A percentile compares a stretch with the other conserved stretches of the same genome.
phyloP scores from a whole-genome alignment of 73 alveolate genomes.

The Symbiodinium pilosum region DNA sequence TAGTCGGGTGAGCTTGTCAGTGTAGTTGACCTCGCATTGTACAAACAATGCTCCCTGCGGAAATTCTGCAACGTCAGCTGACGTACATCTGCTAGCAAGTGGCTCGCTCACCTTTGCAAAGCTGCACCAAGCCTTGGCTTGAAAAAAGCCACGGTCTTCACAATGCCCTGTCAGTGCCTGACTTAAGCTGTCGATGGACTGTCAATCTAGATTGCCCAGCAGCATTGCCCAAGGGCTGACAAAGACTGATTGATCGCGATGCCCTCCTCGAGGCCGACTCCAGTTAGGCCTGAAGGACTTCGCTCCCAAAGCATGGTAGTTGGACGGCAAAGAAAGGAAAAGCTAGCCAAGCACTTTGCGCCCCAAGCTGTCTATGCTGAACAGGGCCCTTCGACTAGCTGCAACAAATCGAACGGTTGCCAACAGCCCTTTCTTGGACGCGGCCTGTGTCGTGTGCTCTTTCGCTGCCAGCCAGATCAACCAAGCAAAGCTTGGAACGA shows the following conservation, averaged over 20 bases:
- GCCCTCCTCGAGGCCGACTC: slow-evolving; percentile 96
- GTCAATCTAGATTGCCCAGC: neutral
- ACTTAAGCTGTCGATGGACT: too few relatives aligned
- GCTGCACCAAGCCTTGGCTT: slow-evolving; percentile 68
- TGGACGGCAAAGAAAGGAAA: too few relatives aligned
- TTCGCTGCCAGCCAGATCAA: slow-evolving; percentile 96
- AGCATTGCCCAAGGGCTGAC: slow-evolving; percentile 95
- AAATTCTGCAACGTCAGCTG: neutral
- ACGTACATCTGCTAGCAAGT: neutral
- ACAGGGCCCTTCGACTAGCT: too few relatives aligned
- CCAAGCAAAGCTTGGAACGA: slow-evolving; percentile 96
- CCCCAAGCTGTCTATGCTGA: too few relatives aligned
- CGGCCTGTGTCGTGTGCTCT: slow-evolving; percentile 95
- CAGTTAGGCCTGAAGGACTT: slow-evolving; percentile 95
- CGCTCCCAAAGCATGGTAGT: too few relatives aligned
- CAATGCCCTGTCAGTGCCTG: too few relatives aligned
- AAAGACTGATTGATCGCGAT: slow-evolving; percentile 96
- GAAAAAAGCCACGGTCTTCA: too few relatives aligned
- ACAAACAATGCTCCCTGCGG: too few relatives aligned
- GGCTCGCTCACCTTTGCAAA: slow-evolving; percentile 81
- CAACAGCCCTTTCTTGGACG: too few relatives aligned
- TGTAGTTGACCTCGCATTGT: slow-evolving; percentile 23
- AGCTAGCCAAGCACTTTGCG: too few relatives aligned
- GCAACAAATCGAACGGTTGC: too few relatives aligned
- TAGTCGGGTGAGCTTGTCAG: slow-evolving; percentile 60